Base-by-base conservation (phyloP, 331 rosid genomes). In the Quercus phellos region DNA sequence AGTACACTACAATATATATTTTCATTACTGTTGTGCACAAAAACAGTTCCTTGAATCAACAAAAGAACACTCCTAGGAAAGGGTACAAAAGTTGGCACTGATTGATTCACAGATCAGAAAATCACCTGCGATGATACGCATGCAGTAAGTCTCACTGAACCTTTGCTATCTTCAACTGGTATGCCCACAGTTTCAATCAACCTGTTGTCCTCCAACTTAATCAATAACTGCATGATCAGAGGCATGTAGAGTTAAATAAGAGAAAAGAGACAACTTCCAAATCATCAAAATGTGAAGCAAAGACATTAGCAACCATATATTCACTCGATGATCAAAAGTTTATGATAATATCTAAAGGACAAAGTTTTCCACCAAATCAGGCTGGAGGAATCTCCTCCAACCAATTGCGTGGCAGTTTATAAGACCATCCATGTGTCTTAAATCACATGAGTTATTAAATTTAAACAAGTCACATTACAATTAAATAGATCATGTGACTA, bases 111-210 rank as follows among this genome's bases (percentile, higher is more conserved):
- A 64, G 75, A 29, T 78, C 63, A 56, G 76, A 67, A 74, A 78
- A 74, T 74, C 79, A 94, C 99, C 98, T 94, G 99, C 6, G 99
- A 92, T 24, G 99, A 94, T 72, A 94, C 85, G 67, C 99, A 94
- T 14, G 99, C 99, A 24, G 99, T 94, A 55, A 94, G 97, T 69
- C 98, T 97, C 78, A 63, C 77, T 72, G 89, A 80, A 74, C 85
- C 87, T 68, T 81, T 86, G 8, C 77, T 82, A 55, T 80, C 96
- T 77, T 79, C 81, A 82, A 88, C 94, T 1, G 98, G 99, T 85
- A 94, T 94, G 71, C 99, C 99, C 55, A 94, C 99, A 50, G 99
- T 92, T 83, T 94, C 99, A 77, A 94, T 85, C 90, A 94, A 83
- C 81, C 99, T 91, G 78, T 85, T 92, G 78, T 94, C 99, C 61